Base-by-base conservation (phyloP, 495 filamentous ascomycete genomes). In the Neurospora discreta region DNA sequence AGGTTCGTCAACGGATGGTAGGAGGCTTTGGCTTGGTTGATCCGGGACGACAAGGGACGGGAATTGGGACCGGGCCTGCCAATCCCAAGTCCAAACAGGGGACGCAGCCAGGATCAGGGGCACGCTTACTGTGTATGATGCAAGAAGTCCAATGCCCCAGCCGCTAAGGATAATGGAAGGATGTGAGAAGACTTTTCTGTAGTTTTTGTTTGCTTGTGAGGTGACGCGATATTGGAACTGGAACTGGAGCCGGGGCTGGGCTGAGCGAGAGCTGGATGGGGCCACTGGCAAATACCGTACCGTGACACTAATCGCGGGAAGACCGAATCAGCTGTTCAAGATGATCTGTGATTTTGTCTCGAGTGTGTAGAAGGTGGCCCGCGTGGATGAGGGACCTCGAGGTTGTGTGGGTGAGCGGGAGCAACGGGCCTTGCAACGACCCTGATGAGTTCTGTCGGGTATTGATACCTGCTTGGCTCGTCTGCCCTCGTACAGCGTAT, bases 51-150 rank as follows among this genome's bases (percentile, higher is more conserved):
- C 20, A 69, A 10, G 74, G 70, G 72, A 70, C 70, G 73, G 75
- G 75, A 68, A 72, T 67, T 76, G 75, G 75, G 72, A 72, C 77
- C 75, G 77, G 78, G 78, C 75, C 72, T 79, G 70, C 71, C 75
- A 80, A 73, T 33, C 58, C 73, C 41, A 71, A 74, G 73, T 33
- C 58, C 73, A 46, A 70, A 74, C 78, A 77, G 68, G 78, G 78
- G 75, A 77, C 73, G 71, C 75, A 77, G 74, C 70, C 68, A 58
- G 73, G 30, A 60, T 18, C 52, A 60, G 52, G 52, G 52, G 26
- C 52, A 60, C 52, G 52, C 15, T 60, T 60, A 60, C 52, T 60
- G 52, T 60, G 26, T 16, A 60, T 33, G 52, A 60, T 60, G 52
- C 52, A 60, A 33, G 52, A 60, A 33, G 52, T 60, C 52, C 69